phyloP scores from a whole-genome alignment of 2,329 filamentous ascomycete species.

The Apiospora hydei region DNA sequence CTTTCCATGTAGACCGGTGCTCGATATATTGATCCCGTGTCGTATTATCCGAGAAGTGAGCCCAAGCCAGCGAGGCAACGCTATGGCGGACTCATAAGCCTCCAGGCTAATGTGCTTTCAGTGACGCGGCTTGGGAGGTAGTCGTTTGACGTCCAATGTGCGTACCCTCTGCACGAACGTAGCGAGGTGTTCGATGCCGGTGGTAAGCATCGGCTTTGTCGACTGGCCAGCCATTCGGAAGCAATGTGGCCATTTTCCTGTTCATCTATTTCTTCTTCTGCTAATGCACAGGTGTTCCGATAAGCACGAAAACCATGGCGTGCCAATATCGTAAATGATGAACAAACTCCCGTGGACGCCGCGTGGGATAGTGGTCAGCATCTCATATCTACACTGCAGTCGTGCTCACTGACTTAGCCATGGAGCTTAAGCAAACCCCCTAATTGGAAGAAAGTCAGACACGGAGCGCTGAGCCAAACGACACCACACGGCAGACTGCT shows the following conservation, averaged over 20 bases:
- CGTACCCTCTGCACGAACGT: neutral
- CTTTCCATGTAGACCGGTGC: neutral
- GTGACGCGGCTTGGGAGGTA: neutral
- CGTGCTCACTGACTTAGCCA: constrained; percentile 14
- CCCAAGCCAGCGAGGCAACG: neutral
- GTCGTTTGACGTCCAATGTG: neutral
- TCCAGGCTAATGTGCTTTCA: constrained; percentile 7
- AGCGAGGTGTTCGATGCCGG: neutral
- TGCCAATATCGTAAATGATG: constrained; percentile 8
- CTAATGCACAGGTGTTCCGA: neutral
- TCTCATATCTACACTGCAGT: neutral
- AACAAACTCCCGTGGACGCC: neutral
- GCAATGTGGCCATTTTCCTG: neutral
- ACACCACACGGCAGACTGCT: constrained; percentile 20
- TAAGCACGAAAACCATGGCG: neutral
- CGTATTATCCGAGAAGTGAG: neutral
- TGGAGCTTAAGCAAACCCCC: constrained; percentile 1
- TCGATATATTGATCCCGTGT: neutral
- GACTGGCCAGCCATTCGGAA: neutral
- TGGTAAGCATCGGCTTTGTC: neutral
- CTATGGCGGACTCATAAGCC: constrained; percentile 1
- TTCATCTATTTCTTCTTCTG: neutral
- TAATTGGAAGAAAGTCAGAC: constrained; percentile 11
- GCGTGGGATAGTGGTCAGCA: neutral
- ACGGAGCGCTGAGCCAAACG: constrained; percentile 12